Conservation (phyloP, 2,329 filamentous ascomycete species). For the Calonectria henricotiae region DNA sequence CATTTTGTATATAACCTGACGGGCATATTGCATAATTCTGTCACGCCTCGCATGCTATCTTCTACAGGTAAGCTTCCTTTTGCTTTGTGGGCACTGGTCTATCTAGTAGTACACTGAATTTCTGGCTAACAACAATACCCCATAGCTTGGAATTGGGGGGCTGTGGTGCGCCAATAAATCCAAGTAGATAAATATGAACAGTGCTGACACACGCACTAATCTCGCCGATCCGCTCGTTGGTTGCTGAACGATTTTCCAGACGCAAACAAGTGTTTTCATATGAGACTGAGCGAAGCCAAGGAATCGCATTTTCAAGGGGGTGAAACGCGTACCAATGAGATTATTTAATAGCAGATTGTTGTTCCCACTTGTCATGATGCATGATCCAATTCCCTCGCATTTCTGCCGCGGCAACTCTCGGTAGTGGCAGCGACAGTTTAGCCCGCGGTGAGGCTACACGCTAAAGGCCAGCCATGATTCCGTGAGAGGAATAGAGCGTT, state of each 20-base stretch:
- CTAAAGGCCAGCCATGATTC: not conserved
- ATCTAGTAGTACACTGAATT: not conserved
- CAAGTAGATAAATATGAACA: too few species aligned
- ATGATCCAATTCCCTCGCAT: not conserved
- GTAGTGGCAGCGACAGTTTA: not conserved
- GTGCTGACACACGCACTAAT: too few species aligned
- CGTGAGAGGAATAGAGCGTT: too few species aligned
- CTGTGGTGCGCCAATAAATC: too few species aligned
- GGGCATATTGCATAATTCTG: conserved; percentile 60
- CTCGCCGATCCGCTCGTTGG: too few species aligned
- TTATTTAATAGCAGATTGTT: not conserved
- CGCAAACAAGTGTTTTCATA: too few species aligned
- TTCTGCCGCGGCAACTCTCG: not conserved
- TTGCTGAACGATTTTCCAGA: too few species aligned
- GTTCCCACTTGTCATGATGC: not conserved
- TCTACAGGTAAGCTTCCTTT: conserved; percentile 30
- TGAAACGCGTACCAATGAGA: not conserved
- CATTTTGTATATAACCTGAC: conserved; percentile 62
- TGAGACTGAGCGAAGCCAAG: too few species aligned
- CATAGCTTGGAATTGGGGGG: conserved; percentile 54
- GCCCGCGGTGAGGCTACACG: not conserved
- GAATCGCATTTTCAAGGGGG: not conserved
- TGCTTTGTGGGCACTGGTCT: not conserved
- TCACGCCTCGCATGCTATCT: conserved; percentile 57
- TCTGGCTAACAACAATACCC: conserved; percentile 37